A percentile compares a stretch with the other conserved stretches of the same genome.
phyloP scores from a whole-genome alignment of 2,329 filamentous ascomycete species.

The Fusarium sp. region DNA sequence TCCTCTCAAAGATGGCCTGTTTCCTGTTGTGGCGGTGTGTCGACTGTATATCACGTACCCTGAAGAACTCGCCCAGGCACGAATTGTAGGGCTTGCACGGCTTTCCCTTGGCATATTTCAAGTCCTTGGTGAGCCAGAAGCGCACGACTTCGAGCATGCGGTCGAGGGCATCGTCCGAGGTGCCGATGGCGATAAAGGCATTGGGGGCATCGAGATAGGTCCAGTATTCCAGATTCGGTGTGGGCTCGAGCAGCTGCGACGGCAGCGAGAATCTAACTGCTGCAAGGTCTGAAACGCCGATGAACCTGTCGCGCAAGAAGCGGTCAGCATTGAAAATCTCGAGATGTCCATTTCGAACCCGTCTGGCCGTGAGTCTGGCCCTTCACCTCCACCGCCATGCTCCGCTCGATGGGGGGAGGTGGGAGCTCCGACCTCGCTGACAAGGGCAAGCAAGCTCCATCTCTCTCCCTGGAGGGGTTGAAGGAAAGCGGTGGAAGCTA shows the following conservation, averaged over 20 bases:
- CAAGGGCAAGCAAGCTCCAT: neutral
- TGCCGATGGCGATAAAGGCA: slow-evolving; percentile 85
- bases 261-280: slow-evolving; percentile 96
- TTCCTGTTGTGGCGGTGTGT: neutral
- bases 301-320: slow-evolving; percentile 72
- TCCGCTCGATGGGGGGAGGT: slow-evolving; percentile 23
- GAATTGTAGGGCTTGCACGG: slow-evolving; percentile 99
- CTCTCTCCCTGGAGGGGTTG: neutral
- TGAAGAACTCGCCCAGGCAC: slow-evolving; percentile 95
- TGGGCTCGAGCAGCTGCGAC: slow-evolving; percentile 94
- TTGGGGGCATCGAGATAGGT: slow-evolving; percentile 96
- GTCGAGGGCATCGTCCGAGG: slow-evolving; percentile 89
- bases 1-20: neutral
- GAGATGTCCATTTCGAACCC: slow-evolving; percentile 2
- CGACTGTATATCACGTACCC: slow-evolving; percentile 66
- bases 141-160: slow-evolving; percentile 94
- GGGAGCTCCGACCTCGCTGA: slow-evolving; percentile 32
- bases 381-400: slow-evolving; percentile 23
- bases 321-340: slow-evolving; percentile 43
- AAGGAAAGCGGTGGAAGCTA: slow-evolving; percentile 23
- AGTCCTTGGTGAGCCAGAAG: slow-evolving; percentile 99
- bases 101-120: slow-evolving; percentile 99
- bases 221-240: slow-evolving; percentile 98
- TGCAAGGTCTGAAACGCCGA: slow-evolving; percentile 95
- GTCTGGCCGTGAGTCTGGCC: slow-evolving; percentile 11